Conservation (phyloP, 2,329 filamentous ascomycete genomes). For the Fusarium sp. region DNA sequence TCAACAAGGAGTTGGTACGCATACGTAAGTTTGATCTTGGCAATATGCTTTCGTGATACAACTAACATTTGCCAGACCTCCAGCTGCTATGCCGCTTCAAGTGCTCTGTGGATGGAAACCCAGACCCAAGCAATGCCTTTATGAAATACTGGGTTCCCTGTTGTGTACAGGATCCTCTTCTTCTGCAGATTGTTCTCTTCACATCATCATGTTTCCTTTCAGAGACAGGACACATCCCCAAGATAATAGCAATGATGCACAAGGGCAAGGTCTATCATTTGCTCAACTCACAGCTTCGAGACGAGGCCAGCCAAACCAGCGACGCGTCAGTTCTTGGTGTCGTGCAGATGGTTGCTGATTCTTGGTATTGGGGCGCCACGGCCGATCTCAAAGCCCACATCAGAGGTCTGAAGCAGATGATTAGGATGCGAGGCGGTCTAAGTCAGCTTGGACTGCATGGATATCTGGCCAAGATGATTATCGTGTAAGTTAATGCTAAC, state of each 20-base stretch:
- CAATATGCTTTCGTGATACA: not conserved
- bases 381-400: constrained; percentile 59
- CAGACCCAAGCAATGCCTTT: constrained; percentile 56
- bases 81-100: constrained; percentile 63
- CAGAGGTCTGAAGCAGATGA: constrained; percentile 59
- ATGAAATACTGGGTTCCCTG: constrained; percentile 60
- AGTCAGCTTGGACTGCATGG: constrained; percentile 58
- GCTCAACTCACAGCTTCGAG: constrained; percentile 59
- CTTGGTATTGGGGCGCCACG: constrained; percentile 65
- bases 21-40: constrained; percentile 51
- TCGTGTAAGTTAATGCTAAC: constrained; percentile 52
- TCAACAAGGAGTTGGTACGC: constrained; percentile 60
- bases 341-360: constrained; percentile 60
- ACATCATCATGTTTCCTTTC: constrained; percentile 62
- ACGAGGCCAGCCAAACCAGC: constrained; percentile 49
- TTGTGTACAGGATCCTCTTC: constrained; percentile 60
- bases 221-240: constrained; percentile 59
- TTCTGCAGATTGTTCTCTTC: constrained; percentile 61
- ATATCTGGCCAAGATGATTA: constrained; percentile 58
- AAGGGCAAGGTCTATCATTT: constrained; percentile 56
- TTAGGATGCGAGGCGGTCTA: constrained; percentile 58
- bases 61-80: constrained; percentile 50
- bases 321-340: constrained; percentile 61
- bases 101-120: constrained; percentile 60
- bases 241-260: constrained; percentile 54